These are phyloP conservation scores for Alternaria panax DNA, from an alignment of 2,329 filamentous ascomycete genomes.

Conservation along the genomic window DNA sequence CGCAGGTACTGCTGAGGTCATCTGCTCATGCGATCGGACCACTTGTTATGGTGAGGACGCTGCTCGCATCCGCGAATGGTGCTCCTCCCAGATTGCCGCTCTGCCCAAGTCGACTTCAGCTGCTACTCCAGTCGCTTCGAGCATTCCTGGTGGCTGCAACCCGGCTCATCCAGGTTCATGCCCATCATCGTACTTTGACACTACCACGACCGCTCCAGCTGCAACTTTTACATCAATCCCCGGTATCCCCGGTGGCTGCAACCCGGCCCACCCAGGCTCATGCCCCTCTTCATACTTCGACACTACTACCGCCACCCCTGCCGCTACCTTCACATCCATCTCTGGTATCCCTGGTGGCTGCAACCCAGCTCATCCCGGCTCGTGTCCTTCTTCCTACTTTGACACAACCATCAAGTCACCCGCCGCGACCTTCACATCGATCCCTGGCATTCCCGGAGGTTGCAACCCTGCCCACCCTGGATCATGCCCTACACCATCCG, in stretches of 20 bases:
- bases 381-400: slow-evolving; percentile 5
- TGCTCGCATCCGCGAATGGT: slow-evolving; percentile 16
- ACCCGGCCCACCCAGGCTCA: slow-evolving; percentile 1
- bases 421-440: background rate
- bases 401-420: slow-evolving; percentile 4
- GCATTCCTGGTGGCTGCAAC: slow-evolving; percentile 15
- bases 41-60: slow-evolving; percentile 20
- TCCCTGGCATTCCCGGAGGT: slow-evolving; percentile 6
- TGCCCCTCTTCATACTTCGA: slow-evolving; percentile 6
- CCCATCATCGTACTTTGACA: slow-evolving; percentile 8
- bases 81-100: slow-evolving; percentile 17
- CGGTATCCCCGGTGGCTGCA: slow-evolving; percentile 9
- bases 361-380: slow-evolving; percentile 4
- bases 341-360: slow-evolving; percentile 8
- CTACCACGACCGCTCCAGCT: background rate
- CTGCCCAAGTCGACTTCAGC: slow-evolving; percentile 11
- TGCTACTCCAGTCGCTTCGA: background rate
- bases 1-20: slow-evolving; percentile 19
- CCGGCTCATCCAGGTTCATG: slow-evolving; percentile 1
- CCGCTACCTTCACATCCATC: background rate
- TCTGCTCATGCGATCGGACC: slow-evolving; percentile 16
- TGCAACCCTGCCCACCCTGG: slow-evolving; percentile 11
- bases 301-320: slow-evolving; percentile 4
- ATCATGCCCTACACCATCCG: slow-evolving; percentile 2
- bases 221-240: background rate